Evolutionary conservation across 2,329 filamentous ascomycete genomes (phyloP).

Genomic region (Pestalotiopsis sp.): DNA sequence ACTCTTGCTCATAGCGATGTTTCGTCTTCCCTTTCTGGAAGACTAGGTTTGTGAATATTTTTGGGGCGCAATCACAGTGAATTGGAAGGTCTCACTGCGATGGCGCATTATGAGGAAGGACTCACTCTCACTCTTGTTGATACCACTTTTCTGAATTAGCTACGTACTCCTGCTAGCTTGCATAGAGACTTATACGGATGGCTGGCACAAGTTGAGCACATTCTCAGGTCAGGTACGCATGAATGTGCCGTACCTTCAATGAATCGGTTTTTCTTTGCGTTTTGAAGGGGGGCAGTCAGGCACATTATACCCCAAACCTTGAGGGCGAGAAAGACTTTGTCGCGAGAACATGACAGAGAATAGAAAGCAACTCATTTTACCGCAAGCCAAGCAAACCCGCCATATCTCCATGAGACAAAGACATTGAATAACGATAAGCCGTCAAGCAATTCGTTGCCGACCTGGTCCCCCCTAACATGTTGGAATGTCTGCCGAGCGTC

Average conservation of each 20-base stretch:
- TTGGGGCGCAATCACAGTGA: background rate
- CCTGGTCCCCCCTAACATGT: no score
- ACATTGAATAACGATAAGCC: no score
- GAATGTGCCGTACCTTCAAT: background rate
- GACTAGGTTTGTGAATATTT: background rate
- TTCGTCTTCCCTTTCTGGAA: background rate
- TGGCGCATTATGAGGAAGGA: slow-evolving; percentile 9
- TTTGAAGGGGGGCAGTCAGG: background rate
- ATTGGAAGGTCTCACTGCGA: background rate
- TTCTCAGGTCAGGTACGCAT: no score
- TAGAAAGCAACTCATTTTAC: background rate
- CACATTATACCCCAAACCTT: background rate
- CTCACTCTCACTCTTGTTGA: slow-evolving; percentile 12
- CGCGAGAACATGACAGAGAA: background rate
- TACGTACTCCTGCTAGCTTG: background rate
- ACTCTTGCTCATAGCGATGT: slow-evolving; percentile 9
- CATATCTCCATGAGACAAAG: background rate
- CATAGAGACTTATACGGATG: slow-evolving; percentile 6
- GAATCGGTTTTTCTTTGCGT: background rate
- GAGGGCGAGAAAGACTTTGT: background rate
- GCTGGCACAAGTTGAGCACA: background rate
- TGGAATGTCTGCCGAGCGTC: no score
- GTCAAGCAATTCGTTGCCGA: no score
- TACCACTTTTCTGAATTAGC: slow-evolving; percentile 9
- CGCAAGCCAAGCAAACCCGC: background rate